Conservation (phyloP, 192 early-diverging fungal genomes). For the Coemansia sp. region DNA sequence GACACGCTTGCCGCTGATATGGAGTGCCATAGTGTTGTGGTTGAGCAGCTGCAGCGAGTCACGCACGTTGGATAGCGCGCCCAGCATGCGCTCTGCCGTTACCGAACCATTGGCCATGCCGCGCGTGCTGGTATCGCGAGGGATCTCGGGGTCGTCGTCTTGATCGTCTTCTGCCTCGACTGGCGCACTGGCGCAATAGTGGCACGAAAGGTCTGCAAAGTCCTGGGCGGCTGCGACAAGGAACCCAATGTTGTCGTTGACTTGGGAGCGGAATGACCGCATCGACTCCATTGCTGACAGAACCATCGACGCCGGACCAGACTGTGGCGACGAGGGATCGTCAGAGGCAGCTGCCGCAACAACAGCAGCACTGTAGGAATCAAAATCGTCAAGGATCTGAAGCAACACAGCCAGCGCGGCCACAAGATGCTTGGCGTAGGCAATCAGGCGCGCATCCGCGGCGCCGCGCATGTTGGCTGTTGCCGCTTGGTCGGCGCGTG, state of each 20-base stretch:
- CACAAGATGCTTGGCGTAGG: constrained; percentile 53
- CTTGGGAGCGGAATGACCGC: constrained; percentile 31
- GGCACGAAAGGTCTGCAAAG: constrained; percentile 43
- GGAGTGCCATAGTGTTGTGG: constrained; percentile 53
- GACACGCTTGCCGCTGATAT: constrained; percentile 55
- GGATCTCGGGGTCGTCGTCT: constrained; percentile 41
- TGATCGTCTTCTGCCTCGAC: constrained; percentile 25
- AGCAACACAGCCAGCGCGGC: constrained; percentile 51
- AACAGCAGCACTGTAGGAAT: constrained; percentile 41
- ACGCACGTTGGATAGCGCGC: constrained; percentile 23
- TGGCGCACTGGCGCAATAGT: constrained; percentile 5
- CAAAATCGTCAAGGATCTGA: constrained; percentile 55
- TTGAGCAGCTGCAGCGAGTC: constrained; percentile 50
- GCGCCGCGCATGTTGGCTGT: constrained; percentile 28
- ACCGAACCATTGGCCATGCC: neutral
- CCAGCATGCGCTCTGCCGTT: constrained; percentile 26
- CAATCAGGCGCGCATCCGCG: constrained; percentile 43
- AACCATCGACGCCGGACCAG: constrained; percentile 32
- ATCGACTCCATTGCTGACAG: constrained; percentile 29
- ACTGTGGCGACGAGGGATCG: constrained; percentile 31
- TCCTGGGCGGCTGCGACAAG: constrained; percentile 51
- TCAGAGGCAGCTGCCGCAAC: constrained; percentile 28
- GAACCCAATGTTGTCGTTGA: constrained; percentile 47
- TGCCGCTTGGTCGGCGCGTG: constrained; percentile 15
- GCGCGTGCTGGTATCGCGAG: constrained; percentile 10